Evolutionary conservation across 2,329 filamentous ascomycete species (phyloP), one percentile per base, ranked within the genome.

Genomic region (Cladosporium austrohemisphaericum): DNA sequence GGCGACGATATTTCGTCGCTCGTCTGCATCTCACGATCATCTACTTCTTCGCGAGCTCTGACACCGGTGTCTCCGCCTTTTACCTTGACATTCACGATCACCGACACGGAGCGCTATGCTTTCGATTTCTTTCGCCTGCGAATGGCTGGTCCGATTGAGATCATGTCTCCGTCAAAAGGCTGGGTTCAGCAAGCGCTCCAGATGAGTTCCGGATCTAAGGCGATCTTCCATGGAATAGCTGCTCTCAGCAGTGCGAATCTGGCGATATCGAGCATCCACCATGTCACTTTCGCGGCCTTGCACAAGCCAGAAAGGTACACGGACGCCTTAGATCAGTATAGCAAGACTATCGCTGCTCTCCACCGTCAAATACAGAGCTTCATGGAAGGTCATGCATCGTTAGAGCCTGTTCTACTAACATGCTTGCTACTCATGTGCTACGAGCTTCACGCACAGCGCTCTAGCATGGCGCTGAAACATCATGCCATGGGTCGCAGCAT

Each of bases 81-180:
- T 8, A 41, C 23, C 7, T 10, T 43, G 9, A 22, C 26, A 3
- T 50, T 41, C 13, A 11, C 22, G 9, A 50, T 43, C 13, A 41
- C 19, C 13, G 37, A 33, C 19, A 36, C 18, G 13, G 47, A 50
- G 6, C 47, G 37, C 10, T 9, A 20, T 14, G 47, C 38, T 3
- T 50, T 41, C 38, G 47, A 50, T 7, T 50, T 41, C 38, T 50
- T 50, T 14, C 38, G 38, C 11, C 4, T 36, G 8, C 37, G 40
- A 0, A 50, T 43, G 37, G 47, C 47, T 4, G 47, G 25, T 1
- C 47, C 47, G 10, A 19, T 50, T 3, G 29, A 43, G 23, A 41
- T 50, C 22, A 43, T 50, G 31, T 37, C 37, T 4, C 47, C 47
- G 1, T 20, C 37, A 2, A 36, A 36, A 28, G 29, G 23, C 23